Conservation (phyloP, 371 early-diverging fungal species). For the Apophysomyces ossiformis region DNA sequence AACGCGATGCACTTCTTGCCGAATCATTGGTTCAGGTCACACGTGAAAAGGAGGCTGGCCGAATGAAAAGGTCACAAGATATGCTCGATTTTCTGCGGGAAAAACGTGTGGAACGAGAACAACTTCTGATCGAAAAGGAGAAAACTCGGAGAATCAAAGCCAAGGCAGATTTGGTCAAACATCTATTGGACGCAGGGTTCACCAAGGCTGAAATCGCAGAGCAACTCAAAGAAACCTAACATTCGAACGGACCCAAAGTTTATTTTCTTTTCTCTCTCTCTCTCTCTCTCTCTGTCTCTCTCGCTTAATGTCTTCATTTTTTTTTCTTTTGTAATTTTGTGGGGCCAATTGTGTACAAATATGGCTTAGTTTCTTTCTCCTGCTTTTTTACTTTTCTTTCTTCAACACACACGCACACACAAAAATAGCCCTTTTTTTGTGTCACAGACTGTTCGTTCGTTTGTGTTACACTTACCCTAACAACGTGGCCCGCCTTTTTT, state of each 20-base stretch:
- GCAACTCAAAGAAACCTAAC: slow-evolving; percentile 31
- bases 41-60: slow-evolving; percentile 48
- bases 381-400: not conserved
- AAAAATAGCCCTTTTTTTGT: slow-evolving; percentile 6
- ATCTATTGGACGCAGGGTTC: slow-evolving; percentile 49
- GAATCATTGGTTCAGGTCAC: slow-evolving; percentile 44
- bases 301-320: no score
- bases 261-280: not conserved
- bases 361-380: slow-evolving; percentile 10
- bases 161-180: slow-evolving; percentile 51
- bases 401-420: not conserved
- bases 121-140: slow-evolving; percentile 49
- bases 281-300: no score
- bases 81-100: slow-evolving; percentile 49
- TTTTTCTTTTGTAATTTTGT: not conserved
- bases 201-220: slow-evolving; percentile 47
- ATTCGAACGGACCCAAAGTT: slow-evolving; percentile 1
- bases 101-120: slow-evolving; percentile 46
- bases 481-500: slow-evolving; percentile 8
- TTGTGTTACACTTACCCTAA: slow-evolving; percentile 8
- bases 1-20: slow-evolving; percentile 28
- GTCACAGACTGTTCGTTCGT: slow-evolving; percentile 11
- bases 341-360: slow-evolving; percentile 11
- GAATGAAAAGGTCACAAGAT: slow-evolving; percentile 49
- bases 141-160: slow-evolving; percentile 46